Evolutionary conservation across 805 yeast genomes (phyloP), one percentile per base, ranked within the genome.

Genomic region (Cyberlindnera misumaiensis): DNA sequence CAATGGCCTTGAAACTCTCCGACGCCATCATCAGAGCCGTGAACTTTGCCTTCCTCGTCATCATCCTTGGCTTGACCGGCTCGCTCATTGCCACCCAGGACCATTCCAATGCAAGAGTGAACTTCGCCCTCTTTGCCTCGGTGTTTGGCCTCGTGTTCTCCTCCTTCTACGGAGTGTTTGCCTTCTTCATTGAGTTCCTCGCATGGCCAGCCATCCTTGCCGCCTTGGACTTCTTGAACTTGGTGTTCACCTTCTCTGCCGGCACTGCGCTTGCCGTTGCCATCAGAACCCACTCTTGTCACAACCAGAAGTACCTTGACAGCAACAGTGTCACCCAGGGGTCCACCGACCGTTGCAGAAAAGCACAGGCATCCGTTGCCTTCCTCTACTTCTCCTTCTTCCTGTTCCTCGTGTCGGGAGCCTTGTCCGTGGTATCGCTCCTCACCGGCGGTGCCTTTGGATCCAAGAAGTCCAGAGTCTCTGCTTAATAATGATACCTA

Each of bases 221-320:
- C 43, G 53, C 68, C 40, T 68, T 86, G 58, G 98, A 93, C 72
- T 81, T 87, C 68, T 70, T 93, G 65, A 88, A 88, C 75, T 66
- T 79, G 53, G 83, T 89, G 52, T 93, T 93, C 80, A 80, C 96
- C 41, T 86, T 93, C 63, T 79, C 97, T 35, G 97, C 86, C 49
- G 97, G 89, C 55, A 79, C 95, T 42, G 96, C 96, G 38, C 70
- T 93, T 59, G 97, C 97, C 38, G 95, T 86, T 44, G 94, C 80
- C 55, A 79, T 84, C 59, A 78, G 89, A 65, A 73, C 72, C 48
- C 96, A 88, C 73, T 82, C 95, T 30, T 90, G 98, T 73, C 43
- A 69, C 52, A 83, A 87, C 77, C 49, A 68, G 45, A 42, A 30
- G 40, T 88, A 85, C 72, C 44, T 88, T 49, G 69, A 77, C 51